Evolutionary conservation across 257 asterid species (phyloP).

Genomic region (Penstemon newberryi): DNA sequence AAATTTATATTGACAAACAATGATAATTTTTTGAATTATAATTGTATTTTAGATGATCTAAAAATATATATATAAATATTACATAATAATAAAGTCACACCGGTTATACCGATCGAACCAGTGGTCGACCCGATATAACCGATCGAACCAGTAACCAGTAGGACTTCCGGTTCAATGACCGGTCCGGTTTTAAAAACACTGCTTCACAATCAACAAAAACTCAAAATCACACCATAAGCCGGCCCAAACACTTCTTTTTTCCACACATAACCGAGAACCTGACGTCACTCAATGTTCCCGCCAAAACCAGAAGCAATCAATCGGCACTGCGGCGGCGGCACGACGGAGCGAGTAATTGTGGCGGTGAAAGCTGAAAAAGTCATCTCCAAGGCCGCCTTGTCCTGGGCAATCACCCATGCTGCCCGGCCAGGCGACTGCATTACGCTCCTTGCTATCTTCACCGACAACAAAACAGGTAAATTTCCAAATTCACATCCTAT

Average conservation of each 20-base stretch:
- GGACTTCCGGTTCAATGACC: too few relatives aligned
- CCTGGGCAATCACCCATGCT: conserved; percentile 87
- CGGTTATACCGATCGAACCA: too few relatives aligned
- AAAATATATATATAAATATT: too few relatives aligned
- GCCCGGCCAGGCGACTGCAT: conserved; percentile 71
- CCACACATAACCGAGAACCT: conserved; percentile 2
- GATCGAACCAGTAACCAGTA: too few relatives aligned
- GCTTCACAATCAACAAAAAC: neutral
- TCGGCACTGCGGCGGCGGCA: conserved; percentile 30
- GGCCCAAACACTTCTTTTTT: neutral
- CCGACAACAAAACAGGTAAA: conserved; percentile 41
- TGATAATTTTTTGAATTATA: too few relatives aligned
- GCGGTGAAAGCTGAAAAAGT: conserved; percentile 80
- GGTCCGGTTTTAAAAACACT: too few relatives aligned
- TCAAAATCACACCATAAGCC: neutral
- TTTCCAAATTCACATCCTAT: neutral
- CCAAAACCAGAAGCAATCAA: conserved; percentile 35
- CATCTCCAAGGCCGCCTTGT: conserved; percentile 58
- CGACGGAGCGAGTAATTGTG: conserved; percentile 59
- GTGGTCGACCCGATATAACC: too few relatives aligned
- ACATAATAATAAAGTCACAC: too few relatives aligned
- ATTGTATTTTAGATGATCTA: too few relatives aligned
- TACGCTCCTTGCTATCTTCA: conserved; percentile 65
- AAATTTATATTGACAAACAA: too few relatives aligned
- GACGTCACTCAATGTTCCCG: conserved; percentile 50